Evolutionary conservation across 176 grass and related monocot genomes (phyloP).

Genomic region (Aegilops tauschii): DNA sequence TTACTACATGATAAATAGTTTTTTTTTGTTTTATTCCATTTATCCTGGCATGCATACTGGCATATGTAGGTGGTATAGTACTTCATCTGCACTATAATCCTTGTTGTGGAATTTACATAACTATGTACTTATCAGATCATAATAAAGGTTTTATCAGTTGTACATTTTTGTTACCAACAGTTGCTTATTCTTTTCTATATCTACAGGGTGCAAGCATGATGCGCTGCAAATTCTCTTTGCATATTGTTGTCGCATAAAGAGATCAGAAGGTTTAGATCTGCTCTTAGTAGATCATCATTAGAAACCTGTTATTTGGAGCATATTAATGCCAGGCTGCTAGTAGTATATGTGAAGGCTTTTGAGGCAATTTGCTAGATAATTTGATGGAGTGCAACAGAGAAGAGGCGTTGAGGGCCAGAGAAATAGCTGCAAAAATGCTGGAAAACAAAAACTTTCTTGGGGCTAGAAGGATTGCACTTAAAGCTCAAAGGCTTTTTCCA

Average conservation of each 20-base stretch:
- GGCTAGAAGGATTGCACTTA: slow-evolving; percentile 54
- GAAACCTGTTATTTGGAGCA: neutral
- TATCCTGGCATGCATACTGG: neutral
- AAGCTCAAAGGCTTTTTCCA: slow-evolving; percentile 64
- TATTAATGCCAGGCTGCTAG: slow-evolving; percentile 2
- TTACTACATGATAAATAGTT: neutral
- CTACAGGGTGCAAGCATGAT: neutral
- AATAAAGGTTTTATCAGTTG: neutral
- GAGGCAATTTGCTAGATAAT: neutral
- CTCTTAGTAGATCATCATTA: neutral
- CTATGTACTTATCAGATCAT: neutral
- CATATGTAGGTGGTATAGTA: neutral
- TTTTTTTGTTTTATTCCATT: neutral
- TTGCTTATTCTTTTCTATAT: slow-evolving; percentile 11
- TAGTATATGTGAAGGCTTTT: slow-evolving; percentile 8
- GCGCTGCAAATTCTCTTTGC: neutral
- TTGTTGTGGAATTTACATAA: neutral
- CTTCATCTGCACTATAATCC: neutral
- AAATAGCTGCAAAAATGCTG: slow-evolving; percentile 60
- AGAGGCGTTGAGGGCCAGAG: slow-evolving; percentile 58
- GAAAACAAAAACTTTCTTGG: slow-evolving; percentile 46
- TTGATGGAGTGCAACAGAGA: slow-evolving; percentile 73
- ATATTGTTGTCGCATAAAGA: neutral
- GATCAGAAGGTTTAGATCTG: neutral
- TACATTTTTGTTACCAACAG: neutral